Percentiles rank a stretch among this genome's conserved stretches.
Conservation (phyloP, 768 basidiomycete genomes). For the Calocybe gangraenosa region DNA sequence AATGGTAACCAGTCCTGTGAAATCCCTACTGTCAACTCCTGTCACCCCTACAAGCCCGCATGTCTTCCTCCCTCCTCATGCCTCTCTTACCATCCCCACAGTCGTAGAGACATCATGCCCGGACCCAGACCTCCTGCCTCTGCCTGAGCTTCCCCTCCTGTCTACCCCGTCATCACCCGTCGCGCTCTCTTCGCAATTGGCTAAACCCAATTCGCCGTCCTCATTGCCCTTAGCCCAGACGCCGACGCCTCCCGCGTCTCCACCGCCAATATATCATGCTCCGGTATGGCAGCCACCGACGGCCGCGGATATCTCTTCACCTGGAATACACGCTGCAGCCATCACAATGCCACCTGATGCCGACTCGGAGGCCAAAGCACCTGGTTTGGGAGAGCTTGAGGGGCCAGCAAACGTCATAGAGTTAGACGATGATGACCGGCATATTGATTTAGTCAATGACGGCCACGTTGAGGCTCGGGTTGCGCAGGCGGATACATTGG, state of each 20-base stretch:
- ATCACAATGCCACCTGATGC: background rate
- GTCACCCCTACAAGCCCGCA: constrained; percentile 7
- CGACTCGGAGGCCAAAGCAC: background rate
- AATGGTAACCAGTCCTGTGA: constrained; percentile 3
- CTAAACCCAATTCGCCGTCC: background rate
- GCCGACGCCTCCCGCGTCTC: constrained; percentile 43
- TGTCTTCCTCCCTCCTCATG: constrained; percentile 2
- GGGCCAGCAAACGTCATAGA: background rate
- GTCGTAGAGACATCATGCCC: constrained; percentile 22
- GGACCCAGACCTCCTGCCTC: constrained; percentile 41
- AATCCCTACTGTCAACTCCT: constrained; percentile 9
- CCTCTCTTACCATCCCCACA: background rate
- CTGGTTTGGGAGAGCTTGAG: constrained; percentile 5
- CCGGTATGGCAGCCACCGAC: constrained; percentile 26
- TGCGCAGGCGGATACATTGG: too few species aligned
- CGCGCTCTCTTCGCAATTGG: constrained; percentile 7
- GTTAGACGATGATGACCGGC: too few species aligned
- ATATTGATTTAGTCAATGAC: too few species aligned
- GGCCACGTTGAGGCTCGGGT: too few species aligned
- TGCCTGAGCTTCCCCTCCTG: constrained; percentile 22
- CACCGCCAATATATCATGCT: constrained; percentile 17
- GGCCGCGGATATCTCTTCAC: constrained; percentile 33
- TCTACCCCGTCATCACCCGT: constrained; percentile 15
- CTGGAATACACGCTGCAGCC: too few species aligned
- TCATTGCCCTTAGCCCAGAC: constrained; percentile 22